Percentiles rank a stretch among this genome's conserved stretches.
Evolutionary conservation across 192 early-diverging fungal species (phyloP).

Genomic region (Linnemannia elongata): DNA sequence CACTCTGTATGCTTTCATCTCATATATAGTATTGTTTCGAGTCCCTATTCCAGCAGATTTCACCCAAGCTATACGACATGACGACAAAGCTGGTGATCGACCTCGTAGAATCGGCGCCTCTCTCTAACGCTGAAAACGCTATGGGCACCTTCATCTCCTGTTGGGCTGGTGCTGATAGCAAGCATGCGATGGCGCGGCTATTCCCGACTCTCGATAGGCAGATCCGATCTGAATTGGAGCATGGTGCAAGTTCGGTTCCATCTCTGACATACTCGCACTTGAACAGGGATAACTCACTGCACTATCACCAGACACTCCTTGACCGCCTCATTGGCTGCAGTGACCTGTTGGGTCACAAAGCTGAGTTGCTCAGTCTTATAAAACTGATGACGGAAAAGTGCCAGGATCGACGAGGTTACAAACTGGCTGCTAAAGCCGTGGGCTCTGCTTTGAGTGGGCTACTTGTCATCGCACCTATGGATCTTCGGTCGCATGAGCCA

Average conservation of each 20-base stretch:
- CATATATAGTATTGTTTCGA: slow-evolving; percentile 72
- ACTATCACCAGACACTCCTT: slow-evolving; percentile 84
- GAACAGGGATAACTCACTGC: slow-evolving; percentile 73
- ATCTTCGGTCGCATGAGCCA: slow-evolving; percentile 65
- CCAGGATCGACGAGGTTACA: slow-evolving; percentile 74
- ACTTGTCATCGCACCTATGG: slow-evolving; percentile 69
- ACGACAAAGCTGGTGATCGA: slow-evolving; percentile 71
- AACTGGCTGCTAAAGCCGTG: slow-evolving; percentile 77
- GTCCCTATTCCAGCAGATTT: slow-evolving; percentile 77
- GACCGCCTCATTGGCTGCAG: slow-evolving; percentile 64
- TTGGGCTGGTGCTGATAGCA: slow-evolving; percentile 54
- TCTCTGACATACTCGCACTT: slow-evolving; percentile 60
- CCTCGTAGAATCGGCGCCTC: slow-evolving; percentile 68
- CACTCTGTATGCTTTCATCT: not conserved
- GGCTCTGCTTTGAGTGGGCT: slow-evolving; percentile 60
- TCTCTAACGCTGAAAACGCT: slow-evolving; percentile 78
- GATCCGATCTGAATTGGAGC: slow-evolving; percentile 74
- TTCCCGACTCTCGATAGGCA: slow-evolving; percentile 68
- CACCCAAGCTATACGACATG: slow-evolving; percentile 71
- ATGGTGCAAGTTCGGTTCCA: slow-evolving; percentile 71
- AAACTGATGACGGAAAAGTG: slow-evolving; percentile 67
- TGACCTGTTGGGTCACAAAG: slow-evolving; percentile 66
- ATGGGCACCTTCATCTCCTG: slow-evolving; percentile 62
- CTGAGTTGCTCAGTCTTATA: slow-evolving; percentile 63
- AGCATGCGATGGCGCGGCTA: slow-evolving; percentile 65